Percentiles rank a stretch among this genome's conserved stretches.
Evolutionary conservation across 139 green algal genomes (phyloP).

Genomic region (Picochlorum costavermella): DNA sequence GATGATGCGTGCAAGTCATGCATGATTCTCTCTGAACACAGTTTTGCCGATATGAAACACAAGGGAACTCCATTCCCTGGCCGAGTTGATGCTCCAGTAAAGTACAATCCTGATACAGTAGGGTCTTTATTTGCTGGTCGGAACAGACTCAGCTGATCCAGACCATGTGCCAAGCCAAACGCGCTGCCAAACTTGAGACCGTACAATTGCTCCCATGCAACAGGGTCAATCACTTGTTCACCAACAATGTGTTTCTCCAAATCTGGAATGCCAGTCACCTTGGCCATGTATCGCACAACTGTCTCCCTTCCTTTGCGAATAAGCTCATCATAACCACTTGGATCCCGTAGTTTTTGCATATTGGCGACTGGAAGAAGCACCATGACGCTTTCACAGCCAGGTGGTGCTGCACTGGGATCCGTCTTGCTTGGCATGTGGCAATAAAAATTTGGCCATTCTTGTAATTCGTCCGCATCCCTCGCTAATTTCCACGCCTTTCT

Average conservation of each 20-base stretch:
- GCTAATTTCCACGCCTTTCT: slow-evolving; percentile 49
- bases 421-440: slow-evolving; percentile 60
- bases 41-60: slow-evolving; percentile 49
- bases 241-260: slow-evolving; percentile 39
- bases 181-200: slow-evolving; percentile 67
- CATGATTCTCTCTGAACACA: slow-evolving; percentile 34
- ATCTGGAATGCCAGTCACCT: slow-evolving; percentile 35
- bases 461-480: slow-evolving; percentile 33
- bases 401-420: slow-evolving; percentile 64
- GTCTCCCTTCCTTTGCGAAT: slow-evolving; percentile 45
- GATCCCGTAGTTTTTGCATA: slow-evolving; percentile 43
- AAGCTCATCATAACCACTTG: slow-evolving; percentile 36
- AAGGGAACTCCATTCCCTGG: slow-evolving; percentile 83
- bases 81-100: slow-evolving; percentile 59
- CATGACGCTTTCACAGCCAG: slow-evolving; percentile 47
- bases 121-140: slow-evolving; percentile 30
- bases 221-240: slow-evolving; percentile 54
- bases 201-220: slow-evolving; percentile 35
- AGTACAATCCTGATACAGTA: slow-evolving; percentile 58
- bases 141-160: slow-evolving; percentile 72
- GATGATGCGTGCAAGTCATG: slow-evolving; percentile 18
- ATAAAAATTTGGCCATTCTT: slow-evolving; percentile 76
- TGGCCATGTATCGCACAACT: slow-evolving; percentile 31
- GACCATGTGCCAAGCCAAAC: slow-evolving; percentile 74
- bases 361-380: slow-evolving; percentile 72